Evolutionary conservation across 768 basidiomycete species (phyloP).

Genomic region (Suillus decipiens): DNA sequence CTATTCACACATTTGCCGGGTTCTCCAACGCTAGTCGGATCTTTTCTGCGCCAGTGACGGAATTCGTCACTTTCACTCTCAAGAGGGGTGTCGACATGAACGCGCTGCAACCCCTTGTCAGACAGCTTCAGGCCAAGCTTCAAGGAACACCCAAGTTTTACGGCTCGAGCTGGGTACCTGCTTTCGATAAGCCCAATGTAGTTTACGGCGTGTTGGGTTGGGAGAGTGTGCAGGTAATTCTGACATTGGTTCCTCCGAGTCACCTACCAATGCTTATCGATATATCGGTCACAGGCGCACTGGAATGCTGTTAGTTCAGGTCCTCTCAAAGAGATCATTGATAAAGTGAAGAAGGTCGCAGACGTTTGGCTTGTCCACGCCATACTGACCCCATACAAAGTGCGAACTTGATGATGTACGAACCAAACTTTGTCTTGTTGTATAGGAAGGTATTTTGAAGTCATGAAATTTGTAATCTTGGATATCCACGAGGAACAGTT

Average conservation of each 20-base stretch:
- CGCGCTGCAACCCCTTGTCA: constrained; percentile 24
- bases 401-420: constrained; percentile 8
- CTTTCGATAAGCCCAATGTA: constrained; percentile 20
- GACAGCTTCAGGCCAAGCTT: constrained; percentile 24
- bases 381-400: constrained; percentile 18
- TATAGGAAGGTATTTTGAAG: not conserved
- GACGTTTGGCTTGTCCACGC: constrained; percentile 36
- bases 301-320: constrained; percentile 33
- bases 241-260: not conserved
- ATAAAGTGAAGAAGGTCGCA: constrained; percentile 27
- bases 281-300: constrained; percentile 32
- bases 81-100: constrained; percentile 24
- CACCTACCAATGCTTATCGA: not conserved
- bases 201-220: constrained; percentile 38
- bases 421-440: not conserved
- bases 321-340: constrained; percentile 29
- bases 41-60: constrained; percentile 30
- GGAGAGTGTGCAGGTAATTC: constrained; percentile 35
- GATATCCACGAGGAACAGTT: not conserved
- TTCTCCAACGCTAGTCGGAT: constrained; percentile 24
- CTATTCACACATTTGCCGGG: constrained; percentile 19
- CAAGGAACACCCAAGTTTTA: constrained; percentile 24
- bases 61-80: constrained; percentile 36
- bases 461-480: not conserved
- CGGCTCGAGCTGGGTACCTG: constrained; percentile 31